These are phyloP conservation scores for Metahyphopichia silvanorum DNA, from an alignment of 805 yeast genomes.

Conservation along the genomic window DNA sequence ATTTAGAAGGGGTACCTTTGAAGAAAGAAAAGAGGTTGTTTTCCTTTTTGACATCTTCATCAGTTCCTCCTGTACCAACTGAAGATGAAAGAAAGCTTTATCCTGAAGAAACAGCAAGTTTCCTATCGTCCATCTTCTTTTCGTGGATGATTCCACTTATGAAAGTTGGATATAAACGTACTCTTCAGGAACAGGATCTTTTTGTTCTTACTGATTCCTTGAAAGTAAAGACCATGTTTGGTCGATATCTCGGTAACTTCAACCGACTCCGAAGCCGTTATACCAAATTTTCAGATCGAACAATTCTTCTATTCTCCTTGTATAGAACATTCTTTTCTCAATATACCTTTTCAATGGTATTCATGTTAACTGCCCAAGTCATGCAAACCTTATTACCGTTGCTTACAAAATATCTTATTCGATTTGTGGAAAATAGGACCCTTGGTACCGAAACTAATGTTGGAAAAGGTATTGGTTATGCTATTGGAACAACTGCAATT, in stretches of 20 bases:
- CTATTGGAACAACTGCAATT: slow-evolving; percentile 61
- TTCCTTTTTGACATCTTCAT: slow-evolving; percentile 9
- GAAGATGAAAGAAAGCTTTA: slow-evolving; percentile 8
- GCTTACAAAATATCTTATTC: slow-evolving; percentile 56
- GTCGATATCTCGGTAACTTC: slow-evolving; percentile 10
- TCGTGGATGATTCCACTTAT: slow-evolving; percentile 18
- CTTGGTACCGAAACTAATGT: slow-evolving; percentile 25
- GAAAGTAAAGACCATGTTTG: slow-evolving; percentile 9
- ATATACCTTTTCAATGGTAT: slow-evolving; percentile 31
- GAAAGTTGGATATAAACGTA: slow-evolving; percentile 15
- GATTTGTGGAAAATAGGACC: slow-evolving; percentile 24
- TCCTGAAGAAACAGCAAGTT: slow-evolving; percentile 6
- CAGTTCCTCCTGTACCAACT: slow-evolving; percentile 10
- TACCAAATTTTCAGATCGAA: slow-evolving; percentile 15
- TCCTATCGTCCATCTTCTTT: slow-evolving; percentile 12
- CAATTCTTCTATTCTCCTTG: slow-evolving; percentile 36
- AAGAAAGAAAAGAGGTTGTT: slow-evolving; percentile 8
- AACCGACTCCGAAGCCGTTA: slow-evolving; percentile 7
- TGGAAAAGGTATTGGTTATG: slow-evolving; percentile 67
- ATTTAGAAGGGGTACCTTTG: too few species aligned
- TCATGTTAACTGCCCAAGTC: slow-evolving; percentile 38
- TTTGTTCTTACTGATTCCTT: slow-evolving; percentile 9
- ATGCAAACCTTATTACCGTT: slow-evolving; percentile 55
- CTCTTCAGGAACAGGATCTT: slow-evolving; percentile 14
- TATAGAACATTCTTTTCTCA: slow-evolving; percentile 42